phyloP scores from a whole-genome alignment of 495 filamentous ascomycete genomes.

The Terfezia claveryi region DNA sequence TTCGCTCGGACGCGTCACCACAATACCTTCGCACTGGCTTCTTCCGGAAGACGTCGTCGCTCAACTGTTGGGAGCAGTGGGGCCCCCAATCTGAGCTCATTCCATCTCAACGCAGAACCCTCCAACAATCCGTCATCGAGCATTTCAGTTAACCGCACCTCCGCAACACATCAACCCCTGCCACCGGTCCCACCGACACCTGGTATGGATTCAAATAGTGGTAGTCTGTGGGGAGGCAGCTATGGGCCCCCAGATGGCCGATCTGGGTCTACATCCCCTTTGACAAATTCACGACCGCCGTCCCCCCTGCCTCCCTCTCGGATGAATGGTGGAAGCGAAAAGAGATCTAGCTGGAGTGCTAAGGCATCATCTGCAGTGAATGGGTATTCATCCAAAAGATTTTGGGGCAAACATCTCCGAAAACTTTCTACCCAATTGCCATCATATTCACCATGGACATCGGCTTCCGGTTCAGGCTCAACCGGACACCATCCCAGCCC shows the following conservation, averaged over 20 bases:
- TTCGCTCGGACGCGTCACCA: too few relatives aligned
- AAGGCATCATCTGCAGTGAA: conserved; percentile 2
- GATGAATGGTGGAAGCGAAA: not conserved
- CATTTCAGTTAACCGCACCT: conserved; percentile 37
- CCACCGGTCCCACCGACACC: conserved; percentile 16
- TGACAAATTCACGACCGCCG: conserved; percentile 4
- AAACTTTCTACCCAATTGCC: conserved; percentile 18
- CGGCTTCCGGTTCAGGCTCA: not conserved
- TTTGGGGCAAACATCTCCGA: conserved; percentile 17
- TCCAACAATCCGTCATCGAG: conserved; percentile 41
- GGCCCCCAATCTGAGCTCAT: not conserved
- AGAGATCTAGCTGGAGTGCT: not conserved
- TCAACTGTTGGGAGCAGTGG: not conserved
- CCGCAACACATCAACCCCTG: conserved; percentile 12
- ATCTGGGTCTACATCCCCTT: not conserved
- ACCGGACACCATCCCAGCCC: not conserved
- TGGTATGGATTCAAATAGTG: conserved; percentile 7
- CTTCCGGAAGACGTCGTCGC: not conserved
- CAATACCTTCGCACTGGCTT: not conserved
- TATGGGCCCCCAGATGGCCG: not conserved
- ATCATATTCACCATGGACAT: conserved; percentile 8
- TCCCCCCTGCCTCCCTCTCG: conserved; percentile 10
- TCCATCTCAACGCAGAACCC: not conserved
- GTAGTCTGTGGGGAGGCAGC: conserved; percentile 8
- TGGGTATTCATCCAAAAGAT: conserved; percentile 12